Evolutionary conservation across 2,329 filamentous ascomycete species (phyloP).

Genomic region (Calonectria leucothoes): DNA sequence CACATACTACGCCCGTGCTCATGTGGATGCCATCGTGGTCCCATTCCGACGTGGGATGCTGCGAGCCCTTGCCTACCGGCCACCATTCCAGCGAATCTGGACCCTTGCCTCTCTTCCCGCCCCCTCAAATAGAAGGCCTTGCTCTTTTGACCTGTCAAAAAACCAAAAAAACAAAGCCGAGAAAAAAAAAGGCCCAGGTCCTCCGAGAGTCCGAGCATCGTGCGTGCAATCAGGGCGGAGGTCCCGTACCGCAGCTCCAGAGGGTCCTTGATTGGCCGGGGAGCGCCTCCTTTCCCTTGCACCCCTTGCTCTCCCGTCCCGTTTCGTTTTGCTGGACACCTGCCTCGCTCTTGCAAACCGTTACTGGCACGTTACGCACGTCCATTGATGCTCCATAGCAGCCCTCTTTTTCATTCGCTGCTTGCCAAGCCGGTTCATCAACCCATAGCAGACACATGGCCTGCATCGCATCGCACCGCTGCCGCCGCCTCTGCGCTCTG

Average conservation of each 20-base stretch:
- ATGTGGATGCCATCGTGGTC: neutral
- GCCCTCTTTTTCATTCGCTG: neutral
- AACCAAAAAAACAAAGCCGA: no score
- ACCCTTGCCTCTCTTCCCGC: neutral
- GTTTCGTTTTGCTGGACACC: neutral
- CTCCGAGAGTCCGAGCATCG: neutral
- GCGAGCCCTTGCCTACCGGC: neutral
- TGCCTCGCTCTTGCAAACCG: neutral
- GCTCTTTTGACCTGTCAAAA: constrained; percentile 1
- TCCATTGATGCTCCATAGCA: neutral
- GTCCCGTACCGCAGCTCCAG: neutral
- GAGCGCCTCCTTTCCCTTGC: no score
- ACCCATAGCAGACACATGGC: neutral
- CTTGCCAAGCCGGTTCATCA: constrained; percentile 2
- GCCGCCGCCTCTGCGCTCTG: neutral
- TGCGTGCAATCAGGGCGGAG: neutral
- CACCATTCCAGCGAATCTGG: neutral
- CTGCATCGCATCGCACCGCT: neutral
- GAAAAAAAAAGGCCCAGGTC: neutral
- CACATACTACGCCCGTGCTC: neutral
- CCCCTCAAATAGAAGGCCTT: constrained; percentile 3
- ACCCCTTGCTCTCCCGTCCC: neutral
- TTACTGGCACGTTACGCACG: constrained; percentile 2
- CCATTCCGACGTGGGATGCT: constrained; percentile 1
- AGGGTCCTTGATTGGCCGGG: neutral